Percentiles rank a stretch among this genome's conserved stretches.
Conservation (phyloP, 1,284 basidiomycete species). For the Golubevia sp. region DNA sequence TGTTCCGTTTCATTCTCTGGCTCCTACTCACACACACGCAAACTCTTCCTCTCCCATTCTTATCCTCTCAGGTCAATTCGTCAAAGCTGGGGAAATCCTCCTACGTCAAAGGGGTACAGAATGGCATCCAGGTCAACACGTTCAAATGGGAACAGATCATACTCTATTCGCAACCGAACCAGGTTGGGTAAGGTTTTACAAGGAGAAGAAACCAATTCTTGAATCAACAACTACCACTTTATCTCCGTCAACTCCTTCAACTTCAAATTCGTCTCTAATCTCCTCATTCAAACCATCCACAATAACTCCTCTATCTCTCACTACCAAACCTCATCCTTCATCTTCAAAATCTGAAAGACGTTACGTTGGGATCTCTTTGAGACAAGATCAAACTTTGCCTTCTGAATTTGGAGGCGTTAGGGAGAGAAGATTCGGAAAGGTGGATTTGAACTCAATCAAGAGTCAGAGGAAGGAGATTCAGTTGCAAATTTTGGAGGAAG, state of each 20-base stretch:
- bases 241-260: constrained; percentile 16
- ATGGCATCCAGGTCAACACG: constrained; percentile 57
- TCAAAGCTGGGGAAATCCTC: constrained; percentile 53
- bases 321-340: constrained; percentile 38
- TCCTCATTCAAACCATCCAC: constrained; percentile 1
- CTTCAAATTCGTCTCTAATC: constrained; percentile 6
- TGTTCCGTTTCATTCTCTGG: neutral
- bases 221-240: constrained; percentile 14
- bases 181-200: constrained; percentile 57
- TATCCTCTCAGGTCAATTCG: constrained; percentile 31
- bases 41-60: neutral
- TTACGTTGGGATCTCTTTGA: constrained; percentile 50
- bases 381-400: constrained; percentile 31
- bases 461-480: constrained; percentile 15
- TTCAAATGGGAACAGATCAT: constrained; percentile 54
- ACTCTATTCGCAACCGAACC: constrained; percentile 54
- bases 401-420: constrained; percentile 24
- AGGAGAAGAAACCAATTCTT: constrained; percentile 16
- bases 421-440: constrained; percentile 42
- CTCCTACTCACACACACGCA: too few species aligned
- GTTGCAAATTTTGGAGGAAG: too few species aligned
- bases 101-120: constrained; percentile 54
- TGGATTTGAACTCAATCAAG: constrained; percentile 42
- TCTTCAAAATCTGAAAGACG: constrained; percentile 29
- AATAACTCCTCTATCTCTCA: constrained; percentile 14